Percentiles rank a stretch among this genome's conserved stretches.
These are phyloP conservation scores for Cercospora berteroae DNA, from an alignment of 2,329 filamentous ascomycete species.

Conservation along the genomic window DNA sequence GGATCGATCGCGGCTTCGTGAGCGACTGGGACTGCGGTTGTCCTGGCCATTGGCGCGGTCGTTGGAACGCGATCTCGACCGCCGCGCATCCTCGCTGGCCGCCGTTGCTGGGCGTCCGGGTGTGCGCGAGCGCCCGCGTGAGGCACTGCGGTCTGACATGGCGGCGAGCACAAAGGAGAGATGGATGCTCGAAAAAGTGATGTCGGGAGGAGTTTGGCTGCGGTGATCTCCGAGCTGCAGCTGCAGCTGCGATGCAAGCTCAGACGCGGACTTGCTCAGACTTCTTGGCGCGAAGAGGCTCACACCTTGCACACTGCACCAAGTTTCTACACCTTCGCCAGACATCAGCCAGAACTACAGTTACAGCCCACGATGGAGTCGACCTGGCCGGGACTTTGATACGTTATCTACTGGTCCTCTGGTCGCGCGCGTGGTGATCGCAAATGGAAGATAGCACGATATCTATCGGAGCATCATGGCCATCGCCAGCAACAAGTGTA, in stretches of 20 bases:
- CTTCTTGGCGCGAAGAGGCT: not conserved
- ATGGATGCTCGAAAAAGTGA: not conserved
- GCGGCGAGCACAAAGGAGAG: not conserved
- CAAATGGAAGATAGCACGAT: not conserved
- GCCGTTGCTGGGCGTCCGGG: slow-evolving; percentile 21
- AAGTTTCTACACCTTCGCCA: not conserved
- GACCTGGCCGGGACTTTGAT: not conserved
- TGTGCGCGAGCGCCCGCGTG: slow-evolving; percentile 43
- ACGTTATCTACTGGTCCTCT: not conserved
- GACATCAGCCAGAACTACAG: not conserved
- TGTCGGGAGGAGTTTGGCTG: not conserved
- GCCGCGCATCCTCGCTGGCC: slow-evolving; percentile 25
- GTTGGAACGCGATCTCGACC: slow-evolving; percentile 29
- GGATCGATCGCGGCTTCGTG: slow-evolving; percentile 34
- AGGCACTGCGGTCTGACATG: slow-evolving; percentile 35
- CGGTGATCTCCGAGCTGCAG: slow-evolving; percentile 2
- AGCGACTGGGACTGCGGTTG: slow-evolving; percentile 31
- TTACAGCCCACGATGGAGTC: no score
- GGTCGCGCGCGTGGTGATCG: not conserved
- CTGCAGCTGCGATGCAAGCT: slow-evolving; percentile 2
- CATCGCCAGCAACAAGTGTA: not conserved
- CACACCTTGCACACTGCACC: not conserved
- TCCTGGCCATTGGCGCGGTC: slow-evolving; percentile 37
- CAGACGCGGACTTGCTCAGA: not conserved
- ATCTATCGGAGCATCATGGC: not conserved